phyloP scores from a whole-genome alignment of 106 monocot species.

The Ottelia alismoides region DNA sequence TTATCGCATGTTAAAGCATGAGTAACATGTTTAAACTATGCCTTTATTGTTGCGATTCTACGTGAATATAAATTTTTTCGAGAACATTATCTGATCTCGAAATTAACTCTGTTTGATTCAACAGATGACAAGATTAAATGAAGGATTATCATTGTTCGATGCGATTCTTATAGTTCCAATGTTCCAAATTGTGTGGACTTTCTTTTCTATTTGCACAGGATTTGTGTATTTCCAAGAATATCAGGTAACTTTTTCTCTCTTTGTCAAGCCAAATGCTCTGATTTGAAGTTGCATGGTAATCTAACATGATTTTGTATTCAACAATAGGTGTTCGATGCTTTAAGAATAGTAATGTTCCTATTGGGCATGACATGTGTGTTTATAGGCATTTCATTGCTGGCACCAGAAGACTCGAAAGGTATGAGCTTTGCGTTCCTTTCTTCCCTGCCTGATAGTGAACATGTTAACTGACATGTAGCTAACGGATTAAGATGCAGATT shows the following conservation, averaged over 20 bases:
- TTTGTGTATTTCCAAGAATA: conserved; percentile 99
- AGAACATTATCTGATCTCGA: neutral
- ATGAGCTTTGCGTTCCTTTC: conserved; percentile 5
- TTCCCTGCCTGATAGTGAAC: too few species aligned
- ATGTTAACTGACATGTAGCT: neutral
- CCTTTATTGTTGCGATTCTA: too few species aligned
- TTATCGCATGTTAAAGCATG: too few species aligned
- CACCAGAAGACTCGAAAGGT: conserved; percentile 89
- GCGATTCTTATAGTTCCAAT: conserved; percentile 95
- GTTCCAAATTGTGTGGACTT: conserved; percentile 99
- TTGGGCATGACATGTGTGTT: conserved; percentile 84
- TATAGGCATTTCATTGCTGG: conserved; percentile 85
- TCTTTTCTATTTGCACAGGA: conserved; percentile 96
- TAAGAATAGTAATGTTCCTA: conserved; percentile 76
- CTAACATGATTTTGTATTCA: too few species aligned
- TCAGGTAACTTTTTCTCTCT: conserved; percentile 49
- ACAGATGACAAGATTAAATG: conserved; percentile 97
- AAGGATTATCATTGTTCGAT: conserved; percentile 93
- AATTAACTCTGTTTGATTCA: neutral
- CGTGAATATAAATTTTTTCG: too few species aligned
- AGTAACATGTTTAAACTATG: too few species aligned
- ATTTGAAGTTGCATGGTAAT: too few species aligned
- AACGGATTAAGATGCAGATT: conserved; percentile 26
- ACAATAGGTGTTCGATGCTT: conserved; percentile 61
- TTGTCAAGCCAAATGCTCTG: too few species aligned